Evolutionary conservation across 1,284 basidiomycete genomes (phyloP).

Genomic region (Cryptococcus neoformans): DNA sequence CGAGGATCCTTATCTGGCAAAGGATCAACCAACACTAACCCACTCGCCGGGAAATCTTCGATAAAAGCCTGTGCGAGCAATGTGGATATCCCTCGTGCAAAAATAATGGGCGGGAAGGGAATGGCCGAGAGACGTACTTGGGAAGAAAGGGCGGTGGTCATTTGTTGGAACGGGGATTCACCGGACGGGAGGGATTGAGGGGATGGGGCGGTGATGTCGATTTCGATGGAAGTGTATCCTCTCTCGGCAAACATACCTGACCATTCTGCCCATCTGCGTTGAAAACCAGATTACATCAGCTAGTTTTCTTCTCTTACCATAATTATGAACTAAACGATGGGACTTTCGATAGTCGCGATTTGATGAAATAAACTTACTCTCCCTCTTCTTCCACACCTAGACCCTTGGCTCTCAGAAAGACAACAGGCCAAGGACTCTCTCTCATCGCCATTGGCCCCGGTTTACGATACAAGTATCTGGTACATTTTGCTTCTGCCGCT

Average conservation of each 20-base stretch:
- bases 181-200: not conserved
- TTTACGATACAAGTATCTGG: conserved; percentile 22
- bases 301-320: not conserved
- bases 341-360: not conserved
- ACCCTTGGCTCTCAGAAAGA: conserved; percentile 24
- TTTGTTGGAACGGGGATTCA: conserved; percentile 15
- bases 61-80: conserved; percentile 65
- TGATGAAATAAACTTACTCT: conserved; percentile 15
- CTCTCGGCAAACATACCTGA: conserved; percentile 54
- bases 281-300: not conserved
- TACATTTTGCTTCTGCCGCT: conserved; percentile 16
- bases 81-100: conserved; percentile 55
- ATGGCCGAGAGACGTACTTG: conserved; percentile 53
- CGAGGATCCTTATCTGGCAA: conserved; percentile 44
- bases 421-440: conserved; percentile 30
- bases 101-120: conserved; percentile 63
- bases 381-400: conserved; percentile 11
- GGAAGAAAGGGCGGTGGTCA: conserved; percentile 32
- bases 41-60: conserved; percentile 61
- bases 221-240: conserved; percentile 61
- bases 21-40: conserved; percentile 61
- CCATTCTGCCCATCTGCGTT: conserved; percentile 32
- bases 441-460: conserved; percentile 20
- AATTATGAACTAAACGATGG: not conserved
- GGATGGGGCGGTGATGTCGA: conserved; percentile 52